A percentile compares a stretch with the other conserved stretches of the same genome.
Evolutionary conservation across 352 stramenopile species (phyloP).

Genomic region (Phytopythium aichiense): DNA sequence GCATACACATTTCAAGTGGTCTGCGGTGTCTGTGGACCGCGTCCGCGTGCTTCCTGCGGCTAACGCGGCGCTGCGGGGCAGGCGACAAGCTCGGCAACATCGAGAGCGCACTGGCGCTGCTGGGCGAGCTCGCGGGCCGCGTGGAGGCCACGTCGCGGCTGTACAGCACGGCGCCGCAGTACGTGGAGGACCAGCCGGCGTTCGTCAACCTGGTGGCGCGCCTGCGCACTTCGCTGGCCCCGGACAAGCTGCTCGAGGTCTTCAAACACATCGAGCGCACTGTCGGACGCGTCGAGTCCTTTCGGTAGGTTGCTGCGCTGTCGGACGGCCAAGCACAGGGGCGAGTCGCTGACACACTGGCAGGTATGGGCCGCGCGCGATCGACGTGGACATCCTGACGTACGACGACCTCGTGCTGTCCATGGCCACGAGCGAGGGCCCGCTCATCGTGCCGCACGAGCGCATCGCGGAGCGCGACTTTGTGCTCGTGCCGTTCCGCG

Average conservation of each 20-base stretch:
- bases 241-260: slow-evolving; percentile 67
- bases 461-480: slow-evolving; percentile 95
- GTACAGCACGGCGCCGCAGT: slow-evolving; percentile 92
- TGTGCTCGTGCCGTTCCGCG: slow-evolving; percentile 93
- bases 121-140: slow-evolving; percentile 37
- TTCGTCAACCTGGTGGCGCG: slow-evolving; percentile 94
- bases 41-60: neutral
- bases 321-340: neutral
- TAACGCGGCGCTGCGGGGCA: slow-evolving; percentile 10
- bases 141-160: slow-evolving; percentile 87
- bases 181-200: slow-evolving; percentile 92
- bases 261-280: slow-evolving; percentile 90
- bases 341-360: too few species aligned
- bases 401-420: slow-evolving; percentile 81
- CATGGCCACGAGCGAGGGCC: slow-evolving; percentile 55
- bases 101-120: slow-evolving; percentile 52
- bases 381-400: slow-evolving; percentile 96
- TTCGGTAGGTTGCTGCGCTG: slow-evolving; percentile 25
- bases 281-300: slow-evolving; percentile 75
- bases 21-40: neutral
- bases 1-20: neutral
- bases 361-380: slow-evolving; percentile 89
- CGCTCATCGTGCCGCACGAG: slow-evolving; percentile 93
- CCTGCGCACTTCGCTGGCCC: slow-evolving; percentile 78
- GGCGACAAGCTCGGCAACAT: slow-evolving; percentile 70